Evolutionary conservation across 2,329 filamentous ascomycete species (phyloP), one percentile per base, ranked within the genome.

Genomic region (Aspergillus arachidicola): DNA sequence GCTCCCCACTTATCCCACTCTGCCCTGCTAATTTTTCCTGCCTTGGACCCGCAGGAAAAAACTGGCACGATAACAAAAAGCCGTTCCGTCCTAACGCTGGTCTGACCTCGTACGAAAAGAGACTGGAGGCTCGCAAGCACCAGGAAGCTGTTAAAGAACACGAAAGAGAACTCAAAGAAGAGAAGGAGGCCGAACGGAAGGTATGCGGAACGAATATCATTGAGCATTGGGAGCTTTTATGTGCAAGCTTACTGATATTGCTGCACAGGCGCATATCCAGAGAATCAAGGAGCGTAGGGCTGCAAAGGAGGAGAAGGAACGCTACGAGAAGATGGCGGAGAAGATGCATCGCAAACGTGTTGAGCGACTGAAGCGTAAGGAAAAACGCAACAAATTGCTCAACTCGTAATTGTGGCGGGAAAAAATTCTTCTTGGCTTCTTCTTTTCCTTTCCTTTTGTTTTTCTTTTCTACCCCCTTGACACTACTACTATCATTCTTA

Each of bases 271-370:
- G 75, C 89, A 89, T 69, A 88, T 95, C 60, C 86, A 94, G 73
- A 86, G 86, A 12, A 91, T 98, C 75, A 94, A 91, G 73, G 93
- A 96, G 68, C 94, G 91, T 79, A 87, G 92, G 70, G 90, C 88
- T 23, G 91, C 90, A 58, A 98, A 97, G 85, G 94, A 93, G 72
- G 95, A 98, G 83, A 93, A 91, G 79, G 93, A 94, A 74, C 85
- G 94, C 70, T 98, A 94, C 76, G 92, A 93, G 78, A 92, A 94
- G 83, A 87, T 99, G 87, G 94, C 93, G 23, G 92, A 93, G 82
- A 98, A 95, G 83, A 98, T 99, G 95, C 94, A 98, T 82, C 89
- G 87, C 80, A 98, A 97, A 85, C 86, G 94, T 65, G 90, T 98
- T 14, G 95, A 99, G 81, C 87, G 95, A 71, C 80, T 97, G 79